Conservation (phyloP, 2,329 filamentous ascomycete species). For the Aspergillus novoparasiticus region DNA sequence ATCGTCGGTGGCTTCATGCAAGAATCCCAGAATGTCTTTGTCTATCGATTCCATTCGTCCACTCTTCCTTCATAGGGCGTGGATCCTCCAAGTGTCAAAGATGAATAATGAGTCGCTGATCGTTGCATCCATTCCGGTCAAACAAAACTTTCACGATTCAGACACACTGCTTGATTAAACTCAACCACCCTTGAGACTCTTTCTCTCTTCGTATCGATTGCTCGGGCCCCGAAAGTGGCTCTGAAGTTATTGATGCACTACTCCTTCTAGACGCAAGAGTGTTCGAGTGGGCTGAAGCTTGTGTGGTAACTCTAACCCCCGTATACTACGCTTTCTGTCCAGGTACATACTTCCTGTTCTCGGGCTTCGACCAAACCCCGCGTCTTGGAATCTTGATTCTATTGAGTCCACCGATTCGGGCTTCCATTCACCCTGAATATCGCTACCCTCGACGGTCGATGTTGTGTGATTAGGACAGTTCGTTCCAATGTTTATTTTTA, state of each 20-base stretch:
- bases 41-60: background rate
- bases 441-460: background rate
- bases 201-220: background rate
- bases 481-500: background rate
- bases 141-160: background rate
- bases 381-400: conserved; percentile 6
- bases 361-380: conserved; percentile 14
- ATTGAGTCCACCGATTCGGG: background rate
- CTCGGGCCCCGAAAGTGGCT: background rate
- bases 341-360: background rate
- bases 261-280: background rate
- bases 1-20: background rate
- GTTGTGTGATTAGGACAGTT: background rate
- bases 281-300: background rate
- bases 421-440: background rate
- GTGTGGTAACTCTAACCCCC: background rate
- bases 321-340: background rate
- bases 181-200: background rate
- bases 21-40: background rate
- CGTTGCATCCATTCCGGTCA: background rate
- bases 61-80: background rate
- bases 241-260: background rate
- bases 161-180: background rate
- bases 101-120: background rate
- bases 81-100: background rate